A percentile compares a stretch with the other conserved stretches of the same genome.
These are phyloP conservation scores for Xenosphaeropsis pyriputrescens DNA, from an alignment of 2,329 filamentous ascomycete genomes.

Conservation along the genomic window DNA sequence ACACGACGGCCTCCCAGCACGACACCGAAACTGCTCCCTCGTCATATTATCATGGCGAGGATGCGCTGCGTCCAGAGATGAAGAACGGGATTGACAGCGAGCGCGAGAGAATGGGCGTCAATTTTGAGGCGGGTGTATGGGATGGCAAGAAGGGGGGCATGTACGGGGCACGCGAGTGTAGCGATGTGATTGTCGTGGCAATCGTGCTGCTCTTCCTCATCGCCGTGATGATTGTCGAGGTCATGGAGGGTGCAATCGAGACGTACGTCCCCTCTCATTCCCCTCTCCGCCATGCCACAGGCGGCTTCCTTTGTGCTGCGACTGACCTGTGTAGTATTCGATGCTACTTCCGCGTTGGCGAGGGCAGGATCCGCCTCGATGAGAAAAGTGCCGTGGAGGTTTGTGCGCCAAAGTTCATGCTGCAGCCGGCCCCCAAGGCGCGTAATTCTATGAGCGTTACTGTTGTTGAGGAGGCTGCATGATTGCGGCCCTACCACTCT, in stretches of 20 bases:
- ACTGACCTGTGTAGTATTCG: neutral
- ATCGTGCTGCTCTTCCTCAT: slow-evolving; percentile 14
- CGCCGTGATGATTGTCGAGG: slow-evolving; percentile 11
- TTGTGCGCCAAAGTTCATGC: neutral
- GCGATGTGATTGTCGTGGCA: slow-evolving; percentile 14
- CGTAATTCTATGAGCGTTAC: no score
- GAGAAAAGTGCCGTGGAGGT: neutral
- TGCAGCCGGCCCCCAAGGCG: neutral
- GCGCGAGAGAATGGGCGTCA: no score
- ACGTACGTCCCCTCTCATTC: slow-evolving; percentile 5
- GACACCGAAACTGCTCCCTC: no score
- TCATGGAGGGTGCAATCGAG: slow-evolving; percentile 7
- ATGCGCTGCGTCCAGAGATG: no score
- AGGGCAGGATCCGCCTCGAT: neutral
- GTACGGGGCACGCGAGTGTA: slow-evolving; percentile 7
- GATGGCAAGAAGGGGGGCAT: neutral
- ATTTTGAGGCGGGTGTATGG: no score
- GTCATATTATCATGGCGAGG: no score
- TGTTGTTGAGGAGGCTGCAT: no score
- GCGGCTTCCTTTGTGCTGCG: no score
- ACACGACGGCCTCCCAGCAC: no score
- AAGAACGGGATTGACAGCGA: no score
- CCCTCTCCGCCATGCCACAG: no score
- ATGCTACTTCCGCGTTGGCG: neutral
- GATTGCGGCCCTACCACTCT: no score